These are phyloP conservation scores for Reticulascus tulasneorum DNA, from an alignment of 2,329 filamentous ascomycete species.

Conservation along the genomic window DNA sequence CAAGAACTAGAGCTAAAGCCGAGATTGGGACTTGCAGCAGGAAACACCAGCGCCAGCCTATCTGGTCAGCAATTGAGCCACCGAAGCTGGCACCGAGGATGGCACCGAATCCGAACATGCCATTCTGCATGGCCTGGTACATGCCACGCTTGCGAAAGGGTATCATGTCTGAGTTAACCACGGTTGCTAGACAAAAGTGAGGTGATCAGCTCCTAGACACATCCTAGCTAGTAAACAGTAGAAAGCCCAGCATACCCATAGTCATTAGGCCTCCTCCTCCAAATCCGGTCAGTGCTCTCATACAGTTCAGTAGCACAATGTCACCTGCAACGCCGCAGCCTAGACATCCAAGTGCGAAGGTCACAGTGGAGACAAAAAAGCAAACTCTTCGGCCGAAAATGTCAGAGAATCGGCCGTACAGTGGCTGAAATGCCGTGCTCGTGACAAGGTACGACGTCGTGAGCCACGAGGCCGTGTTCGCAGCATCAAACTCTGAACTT, in stretches of 20 bases:
- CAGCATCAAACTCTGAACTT: slow-evolving; percentile 68
- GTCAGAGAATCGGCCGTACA: slow-evolving; percentile 69
- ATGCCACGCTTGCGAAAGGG: slow-evolving; percentile 51
- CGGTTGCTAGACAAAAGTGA: slow-evolving; percentile 33
- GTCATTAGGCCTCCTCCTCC: slow-evolving; percentile 67
- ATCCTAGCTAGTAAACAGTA: not conserved
- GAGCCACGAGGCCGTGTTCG: slow-evolving; percentile 71
- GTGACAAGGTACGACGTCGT: slow-evolving; percentile 71
- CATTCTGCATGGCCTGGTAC: slow-evolving; percentile 60
- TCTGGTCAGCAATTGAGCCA: slow-evolving; percentile 57
- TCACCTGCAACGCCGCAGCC: slow-evolving; percentile 60
- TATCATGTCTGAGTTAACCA: slow-evolving; percentile 63
- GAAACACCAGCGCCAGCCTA: slow-evolving; percentile 69
- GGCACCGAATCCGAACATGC: slow-evolving; percentile 57
- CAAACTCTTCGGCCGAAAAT: slow-evolving; percentile 60
- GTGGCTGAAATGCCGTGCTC: slow-evolving; percentile 66
- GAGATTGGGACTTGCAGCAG: slow-evolving; percentile 59
- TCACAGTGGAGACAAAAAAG: slow-evolving; percentile 60
- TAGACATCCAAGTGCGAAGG: slow-evolving; percentile 60
- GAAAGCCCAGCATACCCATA: slow-evolving; percentile 55
- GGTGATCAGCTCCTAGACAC: not conserved
- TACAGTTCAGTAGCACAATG: slow-evolving; percentile 57
- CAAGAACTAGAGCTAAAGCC: slow-evolving; percentile 48
- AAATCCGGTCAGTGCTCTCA: slow-evolving; percentile 64
- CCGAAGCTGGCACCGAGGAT: slow-evolving; percentile 62